Evolutionary conservation across 2,329 filamentous ascomycete species (phyloP).

Genomic region (Microcyclospora pomicola): DNA sequence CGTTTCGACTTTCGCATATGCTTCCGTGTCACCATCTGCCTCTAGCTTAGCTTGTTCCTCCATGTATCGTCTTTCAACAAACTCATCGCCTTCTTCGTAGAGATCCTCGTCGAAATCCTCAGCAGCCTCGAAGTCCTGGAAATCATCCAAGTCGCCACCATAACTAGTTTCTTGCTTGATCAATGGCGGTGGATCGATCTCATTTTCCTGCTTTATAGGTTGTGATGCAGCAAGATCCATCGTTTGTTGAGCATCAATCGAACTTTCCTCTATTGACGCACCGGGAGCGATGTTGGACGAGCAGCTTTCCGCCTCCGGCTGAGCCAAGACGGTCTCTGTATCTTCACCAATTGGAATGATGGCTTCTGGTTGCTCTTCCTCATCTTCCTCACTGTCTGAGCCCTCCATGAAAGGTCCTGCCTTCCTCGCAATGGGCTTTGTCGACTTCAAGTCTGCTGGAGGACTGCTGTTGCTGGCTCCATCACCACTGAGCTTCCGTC

Average conservation of each 20-base stretch:
- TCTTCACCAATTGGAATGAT: conserved; percentile 9
- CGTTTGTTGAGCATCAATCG: neutral
- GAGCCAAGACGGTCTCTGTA: conserved; percentile 3
- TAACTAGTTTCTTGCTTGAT: conserved; percentile 39
- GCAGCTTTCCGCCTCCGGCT: neutral
- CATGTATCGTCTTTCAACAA: conserved; percentile 50
- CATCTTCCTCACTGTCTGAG: conserved; percentile 45
- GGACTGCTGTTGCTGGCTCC: conserved; percentile 5
- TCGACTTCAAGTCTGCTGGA: neutral
- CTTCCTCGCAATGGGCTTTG: conserved; percentile 3
- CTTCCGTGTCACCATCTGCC: conserved; percentile 23
- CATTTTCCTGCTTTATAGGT: neutral
- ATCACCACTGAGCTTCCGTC: conserved; percentile 29
- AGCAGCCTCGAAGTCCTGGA: conserved; percentile 36
- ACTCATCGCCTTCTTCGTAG: conserved; percentile 40
- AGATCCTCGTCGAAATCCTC: conserved; percentile 49
- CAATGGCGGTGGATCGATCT: conserved; percentile 9
- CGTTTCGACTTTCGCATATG: conserved; percentile 8
- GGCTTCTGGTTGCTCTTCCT: conserved; percentile 14
- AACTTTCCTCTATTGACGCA: neutral
- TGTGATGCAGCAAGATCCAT: neutral
- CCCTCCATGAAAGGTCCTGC: conserved; percentile 58
- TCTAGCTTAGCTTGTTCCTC: conserved; percentile 51
- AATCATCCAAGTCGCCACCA: conserved; percentile 34
- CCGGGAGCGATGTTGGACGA: neutral